Percentiles rank a stretch among this genome's conserved stretches.
Conservation (phyloP, 306 rosid genomes). For the Oemleria cerasiformis region DNA sequence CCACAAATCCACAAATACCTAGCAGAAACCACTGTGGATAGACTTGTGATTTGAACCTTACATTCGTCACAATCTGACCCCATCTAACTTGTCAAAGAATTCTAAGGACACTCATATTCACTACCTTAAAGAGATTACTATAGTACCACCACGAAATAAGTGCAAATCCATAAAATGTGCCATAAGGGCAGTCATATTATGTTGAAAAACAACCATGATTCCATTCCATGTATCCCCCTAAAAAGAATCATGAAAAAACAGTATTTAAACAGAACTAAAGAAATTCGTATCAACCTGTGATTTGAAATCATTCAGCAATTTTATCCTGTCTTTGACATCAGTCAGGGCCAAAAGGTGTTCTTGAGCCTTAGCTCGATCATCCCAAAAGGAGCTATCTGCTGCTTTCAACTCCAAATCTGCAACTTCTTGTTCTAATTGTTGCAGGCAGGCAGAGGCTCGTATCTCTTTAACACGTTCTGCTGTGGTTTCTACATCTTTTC, state of each 20-base stretch:
- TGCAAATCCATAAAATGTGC: too few relatives aligned
- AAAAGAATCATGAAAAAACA: not conserved
- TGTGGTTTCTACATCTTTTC: constrained; percentile 65
- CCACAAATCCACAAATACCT: too few relatives aligned
- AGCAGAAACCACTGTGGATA: too few relatives aligned
- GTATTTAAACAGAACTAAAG: not conserved
- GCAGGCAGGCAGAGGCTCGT: constrained; percentile 63
- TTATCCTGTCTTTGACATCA: constrained; percentile 80
- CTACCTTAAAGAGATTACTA: too few relatives aligned
- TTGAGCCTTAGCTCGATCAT: constrained; percentile 76
- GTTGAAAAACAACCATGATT: not conserved
- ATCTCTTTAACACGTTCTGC: constrained; percentile 73
- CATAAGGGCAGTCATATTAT: not conserved
- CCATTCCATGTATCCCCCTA: not conserved
- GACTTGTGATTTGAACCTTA: too few relatives aligned
- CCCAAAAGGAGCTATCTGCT: constrained; percentile 72
- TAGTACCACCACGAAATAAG: too few relatives aligned
- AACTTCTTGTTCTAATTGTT: constrained; percentile 57
- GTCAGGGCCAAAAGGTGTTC: constrained; percentile 62
- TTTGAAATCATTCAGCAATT: constrained; percentile 65
- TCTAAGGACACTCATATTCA: too few relatives aligned
- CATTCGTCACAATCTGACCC: too few relatives aligned
- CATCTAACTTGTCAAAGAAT: too few relatives aligned
- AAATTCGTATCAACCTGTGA: constrained; percentile 51
- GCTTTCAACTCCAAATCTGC: constrained; percentile 75